Evolutionary conservation across 371 early-diverging fungal species (phyloP).

Genomic region (Mortierella sp.): DNA sequence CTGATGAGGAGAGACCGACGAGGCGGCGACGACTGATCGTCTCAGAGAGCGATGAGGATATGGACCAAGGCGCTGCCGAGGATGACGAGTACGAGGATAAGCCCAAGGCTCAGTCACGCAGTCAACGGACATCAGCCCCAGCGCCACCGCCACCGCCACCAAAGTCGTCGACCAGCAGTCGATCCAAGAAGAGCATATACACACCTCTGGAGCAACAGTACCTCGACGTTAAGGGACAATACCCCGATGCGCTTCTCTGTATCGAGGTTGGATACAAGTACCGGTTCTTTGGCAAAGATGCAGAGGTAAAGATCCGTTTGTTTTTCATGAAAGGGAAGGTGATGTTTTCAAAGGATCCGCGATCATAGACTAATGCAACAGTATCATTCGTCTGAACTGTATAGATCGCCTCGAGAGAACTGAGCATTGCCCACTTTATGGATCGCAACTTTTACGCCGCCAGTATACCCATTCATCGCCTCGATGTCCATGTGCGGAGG

Average conservation of each 20-base stretch:
- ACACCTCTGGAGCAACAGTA: constrained; percentile 89
- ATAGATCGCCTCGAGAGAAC: constrained; percentile 75
- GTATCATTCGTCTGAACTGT: not conserved
- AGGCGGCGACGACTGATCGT: constrained; percentile 22
- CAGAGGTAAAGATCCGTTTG: constrained; percentile 58
- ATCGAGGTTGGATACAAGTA: constrained; percentile 94
- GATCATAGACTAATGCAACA: not conserved
- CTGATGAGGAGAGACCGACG: not conserved
- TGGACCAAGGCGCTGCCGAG: not conserved
- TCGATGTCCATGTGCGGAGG: constrained; percentile 83
- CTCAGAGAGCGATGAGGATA: constrained; percentile 34
- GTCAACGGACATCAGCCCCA: not conserved
- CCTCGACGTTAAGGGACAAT: constrained; percentile 75
- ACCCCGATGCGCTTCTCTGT: constrained; percentile 80
- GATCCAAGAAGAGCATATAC: constrained; percentile 60
- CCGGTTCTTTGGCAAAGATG: constrained; percentile 86
- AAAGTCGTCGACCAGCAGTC: not conserved
- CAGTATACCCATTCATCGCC: constrained; percentile 83
- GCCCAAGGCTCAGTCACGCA: not conserved
- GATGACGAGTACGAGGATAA: constrained; percentile 3
- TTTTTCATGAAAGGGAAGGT: no score
- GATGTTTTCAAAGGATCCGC: no score
- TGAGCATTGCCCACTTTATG: constrained; percentile 82
- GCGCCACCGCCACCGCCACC: not conserved
- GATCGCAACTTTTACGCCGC: constrained; percentile 87